Percentiles rank a stretch among this genome's conserved stretches.
These are phyloP conservation scores for Linum tenue DNA, from an alignment of 345 rosid genomes.

Conservation along the genomic window DNA sequence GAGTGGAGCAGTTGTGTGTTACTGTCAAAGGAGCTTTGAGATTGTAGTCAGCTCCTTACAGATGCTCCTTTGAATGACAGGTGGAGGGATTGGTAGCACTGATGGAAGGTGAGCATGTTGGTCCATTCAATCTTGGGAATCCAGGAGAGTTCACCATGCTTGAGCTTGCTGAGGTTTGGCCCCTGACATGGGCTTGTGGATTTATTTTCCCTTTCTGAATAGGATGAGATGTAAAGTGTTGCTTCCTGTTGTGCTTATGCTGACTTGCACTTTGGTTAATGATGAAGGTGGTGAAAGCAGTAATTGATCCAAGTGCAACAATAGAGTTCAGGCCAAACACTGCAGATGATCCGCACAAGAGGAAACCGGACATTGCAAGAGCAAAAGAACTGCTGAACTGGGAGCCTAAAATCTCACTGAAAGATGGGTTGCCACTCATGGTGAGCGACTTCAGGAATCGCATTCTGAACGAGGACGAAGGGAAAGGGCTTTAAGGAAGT, in stretches of 20 bases:
- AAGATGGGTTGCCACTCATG: constrained; percentile 90
- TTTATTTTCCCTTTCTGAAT: not conserved
- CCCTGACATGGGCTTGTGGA: not conserved
- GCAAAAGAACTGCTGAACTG: constrained; percentile 87
- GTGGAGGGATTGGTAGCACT: constrained; percentile 85
- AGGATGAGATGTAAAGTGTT: not conserved
- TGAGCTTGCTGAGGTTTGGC: constrained; percentile 88
- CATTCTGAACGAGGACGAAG: constrained; percentile 79
- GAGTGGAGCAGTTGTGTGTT: not conserved
- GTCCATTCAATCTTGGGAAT: constrained; percentile 95
- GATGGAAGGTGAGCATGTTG: constrained; percentile 88
- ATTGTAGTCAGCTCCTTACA: too few relatives aligned
- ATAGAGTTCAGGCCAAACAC: constrained; percentile 86
- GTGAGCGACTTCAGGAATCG: constrained; percentile 81
- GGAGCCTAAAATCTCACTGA: constrained; percentile 78
- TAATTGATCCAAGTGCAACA: constrained; percentile 83
- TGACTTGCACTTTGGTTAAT: not conserved
- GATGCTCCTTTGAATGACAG: constrained; percentile 27
- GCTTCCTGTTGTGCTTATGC: not conserved
- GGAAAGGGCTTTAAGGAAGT: constrained; percentile 38
- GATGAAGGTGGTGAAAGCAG: constrained; percentile 73
- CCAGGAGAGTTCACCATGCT: constrained; percentile 99
- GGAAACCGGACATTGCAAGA: constrained; percentile 90
- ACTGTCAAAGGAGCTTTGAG: not conserved
- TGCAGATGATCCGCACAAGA: constrained; percentile 90